Base-by-base conservation (phyloP, 305 asterid genomes). In the Fraxinus velutina region DNA sequence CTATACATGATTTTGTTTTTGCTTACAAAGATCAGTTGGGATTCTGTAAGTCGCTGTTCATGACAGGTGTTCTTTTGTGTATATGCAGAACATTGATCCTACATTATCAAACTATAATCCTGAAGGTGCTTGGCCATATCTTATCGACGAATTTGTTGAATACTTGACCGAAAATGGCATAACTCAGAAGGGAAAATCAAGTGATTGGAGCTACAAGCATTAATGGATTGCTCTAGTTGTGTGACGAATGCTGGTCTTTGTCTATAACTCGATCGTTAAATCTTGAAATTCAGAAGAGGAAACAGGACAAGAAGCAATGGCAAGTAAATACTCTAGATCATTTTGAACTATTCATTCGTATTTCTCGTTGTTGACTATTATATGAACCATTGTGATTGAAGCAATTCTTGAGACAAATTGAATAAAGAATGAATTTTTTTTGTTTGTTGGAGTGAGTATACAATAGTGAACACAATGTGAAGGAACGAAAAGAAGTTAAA, bases 121-220 rank as follows among this genome's bases (percentile, higher is more conserved):
- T 10, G 97, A 94, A 33, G 97, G 99, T 79, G 97, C 99, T 52
- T 96, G 99, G 99, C 99, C 99, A 6, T 96, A 96, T 84, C 95
- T 96, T 84, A 93, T 94, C 42, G 99, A 96, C 75, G 99, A 96
- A 88, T 94, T 96, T 85, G 99, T 93, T 10, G 99, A 96, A 83
- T 94, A 93, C 88, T 85, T 96, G 88, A 86, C 82, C 29, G 97
- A 94, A 84, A 89, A 91, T 82, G 92, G 90, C 79, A 52, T 94
- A 76, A 86, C 90, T 55, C 92, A 89, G 84, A 91, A 90, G 86
- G 93, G 92, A 78, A 90, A 89, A 86, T 82, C 90, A 84, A 86
- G 81, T 84, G 97, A 90, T 81, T 93, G 95, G 94, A 90, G 89
- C 91, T 89, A 83, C 86, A 89, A 89, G 82, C 85, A 85, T 77